phyloP scores from a whole-genome alignment of 1,284 basidiomycete genomes.

The Cryptococcus sp. region DNA sequence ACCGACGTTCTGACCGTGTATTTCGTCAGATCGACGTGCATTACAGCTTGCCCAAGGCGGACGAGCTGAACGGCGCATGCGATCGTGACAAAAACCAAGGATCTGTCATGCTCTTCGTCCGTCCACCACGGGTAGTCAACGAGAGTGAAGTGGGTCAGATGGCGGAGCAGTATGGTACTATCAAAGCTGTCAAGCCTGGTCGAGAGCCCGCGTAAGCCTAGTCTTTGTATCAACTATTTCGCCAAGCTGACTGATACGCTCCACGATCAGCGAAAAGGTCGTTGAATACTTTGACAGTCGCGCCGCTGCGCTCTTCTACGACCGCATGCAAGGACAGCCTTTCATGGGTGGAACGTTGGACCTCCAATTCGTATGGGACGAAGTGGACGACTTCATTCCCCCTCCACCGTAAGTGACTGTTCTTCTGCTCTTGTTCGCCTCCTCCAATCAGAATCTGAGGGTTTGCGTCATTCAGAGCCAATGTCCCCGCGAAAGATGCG shows the following conservation, averaged over 20 bases:
- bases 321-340: conserved; percentile 72
- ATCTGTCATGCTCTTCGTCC: conserved; percentile 73
- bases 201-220: conserved; percentile 68
- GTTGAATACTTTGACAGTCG: conserved; percentile 88
- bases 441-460: background rate
- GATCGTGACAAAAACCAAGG: conserved; percentile 91
- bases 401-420: conserved; percentile 28
- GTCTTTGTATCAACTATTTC: background rate
- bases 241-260: background rate
- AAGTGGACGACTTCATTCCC: conserved; percentile 54
- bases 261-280: conserved; percentile 66
- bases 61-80: conserved; percentile 67
- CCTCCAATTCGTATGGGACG: conserved; percentile 85
- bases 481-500: too few species aligned
- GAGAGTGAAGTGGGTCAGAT: conserved; percentile 79
- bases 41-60: conserved; percentile 89
- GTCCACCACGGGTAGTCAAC: conserved; percentile 67
- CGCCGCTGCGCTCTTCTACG: conserved; percentile 76
- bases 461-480: too few species aligned
- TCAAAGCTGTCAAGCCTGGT: conserved; percentile 72
- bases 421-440: background rate
- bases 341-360: conserved; percentile 86
- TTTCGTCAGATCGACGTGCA: conserved; percentile 86
- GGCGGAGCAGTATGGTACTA: conserved; percentile 85
- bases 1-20: too few species aligned